Base-by-base conservation (phyloP, 306 rosid genomes). In the Pterocarpus santalinus region DNA sequence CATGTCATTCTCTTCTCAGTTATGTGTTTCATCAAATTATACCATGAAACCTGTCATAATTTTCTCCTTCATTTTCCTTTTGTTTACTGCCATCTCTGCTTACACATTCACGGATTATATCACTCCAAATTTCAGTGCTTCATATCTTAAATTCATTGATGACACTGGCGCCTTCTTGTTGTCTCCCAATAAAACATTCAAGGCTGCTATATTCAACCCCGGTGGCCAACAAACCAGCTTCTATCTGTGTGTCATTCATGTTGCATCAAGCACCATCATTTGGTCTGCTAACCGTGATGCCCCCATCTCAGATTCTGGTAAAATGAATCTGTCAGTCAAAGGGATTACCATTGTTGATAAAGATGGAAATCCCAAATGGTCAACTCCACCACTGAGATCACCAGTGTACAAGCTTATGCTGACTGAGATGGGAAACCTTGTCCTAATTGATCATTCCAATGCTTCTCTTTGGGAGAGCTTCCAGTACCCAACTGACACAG, bases 391-490 rank as follows among this genome's bases (percentile, higher is more conserved):
- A 7, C 17, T 93, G 34, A 65, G 79, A 47, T 87, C 97, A 67
- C 55, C 66, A 0, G 97, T 88, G 43, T 4, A 71, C 46, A 84
- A 83, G 4, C 79, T 95, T 69, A 39, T 49, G 56, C 89, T 95
- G 35, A 92, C 85, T 57, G 97, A 95, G 65, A 68, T 79, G 75
- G 99, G 99, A 47, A 95, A 93, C 53, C 95, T 95, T 49, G 65
- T 93, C 55, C 85, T 95, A 56, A 88, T 90, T 69, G 97, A 91
- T 80, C 75, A 64, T 33, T 85, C 73, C 76, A 95, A 93, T 73
- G 80, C 16, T 51, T 91, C 97, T 78, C 90, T 95, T 38, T 95
- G 99, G 99, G 99, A 95, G 78, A 95, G 97, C 83, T 95, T 95
- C 76, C 82, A 75, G 3, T 2, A 90, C 81, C 97, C 99, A 49